Evolutionary conservation across 305 asterid genomes (phyloP), one percentile per base, ranked within the genome.

Genomic region (Salvia sclarea): DNA sequence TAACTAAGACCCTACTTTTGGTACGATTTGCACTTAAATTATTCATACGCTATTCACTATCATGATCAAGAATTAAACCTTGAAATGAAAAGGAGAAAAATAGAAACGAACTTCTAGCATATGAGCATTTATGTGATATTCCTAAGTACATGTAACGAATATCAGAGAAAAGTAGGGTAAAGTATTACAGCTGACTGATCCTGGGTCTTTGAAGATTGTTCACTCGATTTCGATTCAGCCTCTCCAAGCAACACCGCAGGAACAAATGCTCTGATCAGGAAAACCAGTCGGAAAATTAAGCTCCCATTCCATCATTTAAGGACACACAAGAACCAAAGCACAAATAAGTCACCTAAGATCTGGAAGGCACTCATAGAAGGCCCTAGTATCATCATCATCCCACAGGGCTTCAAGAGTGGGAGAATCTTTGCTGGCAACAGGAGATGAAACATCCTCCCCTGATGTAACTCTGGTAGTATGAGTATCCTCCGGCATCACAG

Each of bases 231-330:
- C 40, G 90, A 73, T 70, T 95, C 99, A 61, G 89, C 77, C 84
- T 92, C 99, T 81, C 99, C 99, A 76, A 95, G 84, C 76, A 95
- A 81, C 52, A 95, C 99, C 66, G 98, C 99, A 50, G 98, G 99
- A 75, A 95, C 99, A 83, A 95, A 95, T 78, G 99, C 98, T 78
- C 97, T 95, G 73, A 38, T 66, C 74, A 64, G 72, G 61, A 45
- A 78, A 78, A 35, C 56, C 37, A 61, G 77, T 78, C 62, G 50
- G 68, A 21, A 50, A 61, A 49, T 52, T 73, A 44, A 76, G 76
- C 63, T 55, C 71, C 60, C 49, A 33, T 65, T 57, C 50, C 35
- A 28, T 66, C 37, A 70, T 63, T 38, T 50, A 50, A 69, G 48
- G 73, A 69, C 47, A 70, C 40, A 21, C 16, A 60, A 74, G 45